Conservation (phyloP, 805 yeast species). For the Ogataea chonburiensis region DNA sequence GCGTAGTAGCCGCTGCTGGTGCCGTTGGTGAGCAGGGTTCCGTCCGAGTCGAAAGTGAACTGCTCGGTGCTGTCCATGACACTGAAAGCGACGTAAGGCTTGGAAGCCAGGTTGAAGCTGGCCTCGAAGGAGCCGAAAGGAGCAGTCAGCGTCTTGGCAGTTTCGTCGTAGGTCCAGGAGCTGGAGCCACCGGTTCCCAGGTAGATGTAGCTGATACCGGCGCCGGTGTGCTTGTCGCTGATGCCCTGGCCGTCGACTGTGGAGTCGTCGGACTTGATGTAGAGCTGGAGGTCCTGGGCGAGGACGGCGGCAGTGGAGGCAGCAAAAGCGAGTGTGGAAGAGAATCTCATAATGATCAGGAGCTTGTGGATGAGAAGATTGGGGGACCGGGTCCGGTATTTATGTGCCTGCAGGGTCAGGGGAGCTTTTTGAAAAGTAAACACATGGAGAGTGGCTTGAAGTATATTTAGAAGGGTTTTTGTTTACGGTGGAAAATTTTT, state of each 20-base stretch:
- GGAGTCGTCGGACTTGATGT: constrained; percentile 28
- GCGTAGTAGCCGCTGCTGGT: constrained; percentile 39
- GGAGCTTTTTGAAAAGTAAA: background rate
- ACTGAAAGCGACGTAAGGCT: constrained; percentile 11
- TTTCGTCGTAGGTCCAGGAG: constrained; percentile 24
- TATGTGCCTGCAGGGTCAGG: constrained; percentile 1
- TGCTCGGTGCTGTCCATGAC: constrained; percentile 6
- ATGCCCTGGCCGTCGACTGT: constrained; percentile 33
- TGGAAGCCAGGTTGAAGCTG: constrained; percentile 1
- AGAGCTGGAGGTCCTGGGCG: constrained; percentile 26
- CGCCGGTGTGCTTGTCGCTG: constrained; percentile 42
- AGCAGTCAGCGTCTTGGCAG: constrained; percentile 1
- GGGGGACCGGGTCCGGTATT: constrained; percentile 2
- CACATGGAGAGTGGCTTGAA: background rate
- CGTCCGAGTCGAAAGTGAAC: constrained; percentile 21
- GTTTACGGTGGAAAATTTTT: too few relatives aligned
- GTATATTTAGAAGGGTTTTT: constrained; percentile 13
- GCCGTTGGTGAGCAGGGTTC: constrained; percentile 33
- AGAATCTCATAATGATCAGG: constrained; percentile 14
- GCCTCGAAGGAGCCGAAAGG: constrained; percentile 3
- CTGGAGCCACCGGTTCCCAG: constrained; percentile 19
- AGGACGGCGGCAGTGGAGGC: constrained; percentile 16
- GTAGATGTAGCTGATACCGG: constrained; percentile 43
- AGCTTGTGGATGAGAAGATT: background rate
- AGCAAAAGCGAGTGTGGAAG: constrained; percentile 17